Base-by-base conservation (phyloP, 2,329 filamentous ascomycete genomes). In the Pyrenophora seminiperda region DNA sequence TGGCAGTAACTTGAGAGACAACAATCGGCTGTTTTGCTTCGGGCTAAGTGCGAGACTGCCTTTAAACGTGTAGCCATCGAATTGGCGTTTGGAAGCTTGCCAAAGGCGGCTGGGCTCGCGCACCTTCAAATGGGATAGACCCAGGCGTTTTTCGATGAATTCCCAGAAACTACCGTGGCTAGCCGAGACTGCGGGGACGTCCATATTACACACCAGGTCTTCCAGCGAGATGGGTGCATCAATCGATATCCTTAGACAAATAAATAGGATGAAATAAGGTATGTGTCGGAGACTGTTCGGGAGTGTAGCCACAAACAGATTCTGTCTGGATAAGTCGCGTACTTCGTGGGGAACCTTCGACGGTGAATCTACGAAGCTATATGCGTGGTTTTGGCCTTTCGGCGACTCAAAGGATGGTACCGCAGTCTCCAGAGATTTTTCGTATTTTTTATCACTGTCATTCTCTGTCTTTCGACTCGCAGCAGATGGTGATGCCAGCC, bases 61-160 rank as follows among this genome's bases (percentile, higher is more conserved):
- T 48, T 72, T 73, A 53, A 75, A 72, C 0, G 65, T 70, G 34
- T 57, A 69, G 9, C 68, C 61, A 36, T 70, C 59, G 38, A 68
- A 62, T 1, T 47, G 22, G 3, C 43, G 48, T 22, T 61, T 61
- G 0, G 51, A 36, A n/a, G 65, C 56, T 24, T 54, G 27, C 71
- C 71, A 74, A 4, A 68, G 44, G 14, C 56, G 50, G 14, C 32
- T 43, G 4, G 64, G 29, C 2, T 67, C 61, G 22, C 39, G 54
- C 29, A 45, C 22, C 9, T 49, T 44, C 7, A 57, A 14, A 7
- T 36, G 19, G 56, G 44, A 0, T 38, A 29, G 9, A 10, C 29
- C 9, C 5, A 11, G 27, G 9, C 43, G 11, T 6, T 17, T 14
- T 6, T 50, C 18, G 14, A 71, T 47, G 5, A 40, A 45, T 4